phyloP scores from a whole-genome alignment of 1,139 yeast species.

The Taphrina flavorubra region DNA sequence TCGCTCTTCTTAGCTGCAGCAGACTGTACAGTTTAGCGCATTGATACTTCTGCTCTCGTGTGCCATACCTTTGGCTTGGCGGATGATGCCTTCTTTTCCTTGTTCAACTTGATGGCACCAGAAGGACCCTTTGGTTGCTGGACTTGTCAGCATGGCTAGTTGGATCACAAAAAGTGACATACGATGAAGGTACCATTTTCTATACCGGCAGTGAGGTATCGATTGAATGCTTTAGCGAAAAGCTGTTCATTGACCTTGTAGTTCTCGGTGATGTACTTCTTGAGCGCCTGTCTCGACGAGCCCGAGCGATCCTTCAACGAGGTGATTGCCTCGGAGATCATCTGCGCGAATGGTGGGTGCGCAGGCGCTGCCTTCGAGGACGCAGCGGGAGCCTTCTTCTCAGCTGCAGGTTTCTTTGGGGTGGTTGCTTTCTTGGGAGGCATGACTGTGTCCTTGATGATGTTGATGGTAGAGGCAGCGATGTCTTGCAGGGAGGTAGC shows the following conservation, averaged over 20 bases:
- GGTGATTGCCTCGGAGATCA: slow-evolving; percentile 40
- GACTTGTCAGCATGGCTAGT: too few species aligned
- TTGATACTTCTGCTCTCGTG: background rate
- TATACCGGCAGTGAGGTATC: slow-evolving; percentile 82
- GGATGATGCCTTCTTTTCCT: slow-evolving; percentile 54
- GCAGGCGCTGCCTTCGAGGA: slow-evolving; percentile 25
- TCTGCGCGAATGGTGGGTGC: slow-evolving; percentile 36
- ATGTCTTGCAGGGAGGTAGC: slow-evolving; percentile 23
- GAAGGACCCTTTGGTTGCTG: slow-evolving; percentile 53
- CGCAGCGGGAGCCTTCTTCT: slow-evolving; percentile 23
- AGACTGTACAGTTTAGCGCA: slow-evolving; percentile 46
- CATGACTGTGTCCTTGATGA: slow-evolving; percentile 38
- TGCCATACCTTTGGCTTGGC: background rate
- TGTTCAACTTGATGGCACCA: slow-evolving; percentile 70
- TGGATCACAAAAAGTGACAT: slow-evolving; percentile 55
- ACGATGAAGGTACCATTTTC: slow-evolving; percentile 75
- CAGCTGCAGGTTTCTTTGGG: slow-evolving; percentile 30
- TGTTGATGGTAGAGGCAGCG: slow-evolving; percentile 22
- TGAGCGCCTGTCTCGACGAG: slow-evolving; percentile 69
- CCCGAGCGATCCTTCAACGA: slow-evolving; percentile 38
- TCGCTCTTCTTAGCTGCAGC: slow-evolving; percentile 49
- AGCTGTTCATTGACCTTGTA: slow-evolving; percentile 64
- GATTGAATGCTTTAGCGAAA: slow-evolving; percentile 77
- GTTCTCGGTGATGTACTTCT: slow-evolving; percentile 71
- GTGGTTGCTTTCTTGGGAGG: slow-evolving; percentile 30